Conservation (phyloP, 2,329 filamentous ascomycete species). For the Fusarium nematophilum region DNA sequence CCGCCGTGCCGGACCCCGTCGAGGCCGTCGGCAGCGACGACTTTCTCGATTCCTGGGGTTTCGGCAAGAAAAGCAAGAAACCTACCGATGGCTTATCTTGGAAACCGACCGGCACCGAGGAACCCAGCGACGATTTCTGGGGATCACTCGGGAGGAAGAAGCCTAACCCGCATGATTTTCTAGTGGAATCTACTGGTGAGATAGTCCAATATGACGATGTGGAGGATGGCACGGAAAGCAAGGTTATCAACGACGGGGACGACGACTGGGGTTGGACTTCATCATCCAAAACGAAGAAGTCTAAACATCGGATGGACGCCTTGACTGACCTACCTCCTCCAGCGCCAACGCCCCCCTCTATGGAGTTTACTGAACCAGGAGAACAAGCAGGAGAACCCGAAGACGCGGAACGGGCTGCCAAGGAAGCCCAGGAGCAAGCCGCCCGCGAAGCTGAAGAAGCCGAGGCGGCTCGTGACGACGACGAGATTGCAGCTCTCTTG, state of each 20-base stretch:
- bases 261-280: conserved; percentile 58
- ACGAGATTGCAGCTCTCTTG: conserved; percentile 52
- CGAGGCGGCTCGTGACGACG: conserved; percentile 42
- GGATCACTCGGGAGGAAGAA: conserved; percentile 51
- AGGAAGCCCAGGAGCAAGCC: conserved; percentile 41
- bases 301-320: conserved; percentile 53
- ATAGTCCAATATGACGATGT: conserved; percentile 59
- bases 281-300: conserved; percentile 57
- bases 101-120: conserved; percentile 57
- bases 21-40: conserved; percentile 57
- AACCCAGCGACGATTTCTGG: conserved; percentile 57
- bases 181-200: conserved; percentile 57
- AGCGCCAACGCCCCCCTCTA: conserved; percentile 59
- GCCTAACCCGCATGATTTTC: conserved; percentile 61
- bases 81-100: conserved; percentile 45
- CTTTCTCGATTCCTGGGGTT: conserved; percentile 68
- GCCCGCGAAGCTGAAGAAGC: conserved; percentile 39
- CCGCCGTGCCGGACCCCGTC: conserved; percentile 45
- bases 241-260: conserved; percentile 57
- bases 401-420: conserved; percentile 31
- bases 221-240: conserved; percentile 56
- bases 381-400: conserved; percentile 48
- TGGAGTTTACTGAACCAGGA: conserved; percentile 57
- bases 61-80: conserved; percentile 62
- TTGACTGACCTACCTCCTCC: conserved; percentile 58